Conservation (phyloP, 1,284 basidiomycete species). For the Trichosporon coremiiforme region DNA sequence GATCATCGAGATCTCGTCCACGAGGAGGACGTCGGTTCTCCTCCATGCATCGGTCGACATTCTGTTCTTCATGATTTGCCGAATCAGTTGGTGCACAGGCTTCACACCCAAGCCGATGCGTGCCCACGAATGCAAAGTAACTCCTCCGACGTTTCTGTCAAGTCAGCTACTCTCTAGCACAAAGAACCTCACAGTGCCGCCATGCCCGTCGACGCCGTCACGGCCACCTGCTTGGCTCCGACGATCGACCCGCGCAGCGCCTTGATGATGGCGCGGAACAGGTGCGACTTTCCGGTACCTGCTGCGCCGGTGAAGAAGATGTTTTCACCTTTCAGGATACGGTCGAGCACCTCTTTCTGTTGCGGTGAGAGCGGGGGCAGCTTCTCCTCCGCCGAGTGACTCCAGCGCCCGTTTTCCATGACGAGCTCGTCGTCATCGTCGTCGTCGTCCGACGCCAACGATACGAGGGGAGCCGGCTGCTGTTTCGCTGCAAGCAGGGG, state of each 20-base stretch:
- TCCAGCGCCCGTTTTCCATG: too few relatives aligned
- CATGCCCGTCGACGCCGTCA: conserved; percentile 73
- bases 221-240: conserved; percentile 59
- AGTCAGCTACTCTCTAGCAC: conserved; percentile 7
- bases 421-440: too few relatives aligned
- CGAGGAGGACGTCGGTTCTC: conserved; percentile 62
- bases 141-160: conserved; percentile 65
- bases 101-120: conserved; percentile 61
- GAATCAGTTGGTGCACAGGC: conserved; percentile 51
- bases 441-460: too few relatives aligned
- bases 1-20: conserved; percentile 72
- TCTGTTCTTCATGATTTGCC: conserved; percentile 56
- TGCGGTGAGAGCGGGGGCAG: conserved; percentile 53
- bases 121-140: conserved; percentile 63
- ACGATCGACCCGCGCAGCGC: conserved; percentile 58
- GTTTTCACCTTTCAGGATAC: conserved; percentile 69
- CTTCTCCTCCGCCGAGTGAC: conserved; percentile 46
- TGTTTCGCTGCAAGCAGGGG: too few relatives aligned
- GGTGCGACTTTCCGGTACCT: conserved; percentile 90
- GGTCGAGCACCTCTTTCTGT: conserved; percentile 71
- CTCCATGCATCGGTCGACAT: conserved; percentile 61
- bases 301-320: conserved; percentile 95
- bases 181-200: conserved; percentile 47
- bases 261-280: conserved; percentile 79
- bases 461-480: too few relatives aligned